These are phyloP conservation scores for Globisporangium acanthophoron DNA, from an alignment of 352 stramenopile species.

Conservation along the genomic window DNA sequence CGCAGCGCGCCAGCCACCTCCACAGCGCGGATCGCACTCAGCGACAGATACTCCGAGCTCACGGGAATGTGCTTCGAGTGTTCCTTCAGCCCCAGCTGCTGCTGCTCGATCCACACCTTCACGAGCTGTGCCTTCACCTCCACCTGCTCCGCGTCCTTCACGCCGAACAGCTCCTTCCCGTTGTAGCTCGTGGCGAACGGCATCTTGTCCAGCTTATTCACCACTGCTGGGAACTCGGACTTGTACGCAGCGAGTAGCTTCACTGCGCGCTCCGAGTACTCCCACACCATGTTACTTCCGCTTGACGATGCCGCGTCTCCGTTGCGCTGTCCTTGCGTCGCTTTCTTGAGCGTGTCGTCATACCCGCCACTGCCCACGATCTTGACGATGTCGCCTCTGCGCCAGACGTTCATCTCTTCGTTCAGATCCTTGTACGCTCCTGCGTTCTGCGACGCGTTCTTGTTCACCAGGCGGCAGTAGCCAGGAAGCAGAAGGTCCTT, in stretches of 20 bases:
- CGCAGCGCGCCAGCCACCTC: constrained; percentile 75
- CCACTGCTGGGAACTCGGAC: constrained; percentile 91
- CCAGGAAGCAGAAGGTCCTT: constrained; percentile 89
- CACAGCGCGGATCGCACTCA: constrained; percentile 90
- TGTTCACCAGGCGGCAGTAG: constrained; percentile 82
- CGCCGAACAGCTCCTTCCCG: constrained; percentile 86
- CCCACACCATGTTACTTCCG: constrained; percentile 72
- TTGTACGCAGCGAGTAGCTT: constrained; percentile 92
- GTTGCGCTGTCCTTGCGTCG: not conserved
- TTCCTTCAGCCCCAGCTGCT: constrained; percentile 81
- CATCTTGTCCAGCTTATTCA: constrained; percentile 82
- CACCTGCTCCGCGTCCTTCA: constrained; percentile 43
- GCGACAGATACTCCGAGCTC: constrained; percentile 91
- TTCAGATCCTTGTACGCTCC: constrained; percentile 11
- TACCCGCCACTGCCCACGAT: constrained; percentile 84
- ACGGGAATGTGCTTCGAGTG: constrained; percentile 91
- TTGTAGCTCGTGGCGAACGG: constrained; percentile 89
- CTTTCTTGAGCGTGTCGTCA: constrained; percentile 25
- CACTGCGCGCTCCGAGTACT: constrained; percentile 96
- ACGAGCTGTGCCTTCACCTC: constrained; percentile 72
- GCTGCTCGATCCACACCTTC: constrained; percentile 91
- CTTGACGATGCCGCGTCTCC: constrained; percentile 2
- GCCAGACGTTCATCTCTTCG: constrained; percentile 73
- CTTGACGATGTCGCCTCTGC: constrained; percentile 88
- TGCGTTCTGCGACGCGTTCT: constrained; percentile 10